Evolutionary conservation across 1,284 basidiomycete species (phyloP).

Genomic region (Ganoderma boninense): DNA sequence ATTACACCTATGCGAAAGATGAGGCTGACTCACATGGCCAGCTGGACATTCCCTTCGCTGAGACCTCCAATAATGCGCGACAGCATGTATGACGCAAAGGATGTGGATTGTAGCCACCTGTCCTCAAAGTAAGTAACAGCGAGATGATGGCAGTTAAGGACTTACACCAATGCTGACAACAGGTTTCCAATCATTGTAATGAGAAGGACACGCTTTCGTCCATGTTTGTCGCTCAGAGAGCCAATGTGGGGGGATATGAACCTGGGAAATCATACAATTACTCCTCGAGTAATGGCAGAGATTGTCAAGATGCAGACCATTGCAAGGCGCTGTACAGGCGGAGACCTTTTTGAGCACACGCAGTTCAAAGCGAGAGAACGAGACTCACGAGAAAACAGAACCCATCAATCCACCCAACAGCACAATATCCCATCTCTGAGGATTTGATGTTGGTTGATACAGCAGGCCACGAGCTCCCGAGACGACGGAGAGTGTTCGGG

Average conservation of each 20-base stretch:
- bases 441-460: slow-evolving; percentile 66
- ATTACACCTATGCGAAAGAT: not conserved
- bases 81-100: slow-evolving; percentile 88
- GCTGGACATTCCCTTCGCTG: slow-evolving; percentile 88
- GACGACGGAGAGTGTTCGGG: slow-evolving; percentile 70
- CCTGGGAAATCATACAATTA: slow-evolving; percentile 27
- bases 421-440: slow-evolving; percentile 84
- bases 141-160: slow-evolving; percentile 19
- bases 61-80: slow-evolving; percentile 89
- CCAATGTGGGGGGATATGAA: slow-evolving; percentile 88
- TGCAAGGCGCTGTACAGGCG: slow-evolving; percentile 72
- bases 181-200: slow-evolving; percentile 93
- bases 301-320: slow-evolving; percentile 44
- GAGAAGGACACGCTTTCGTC: slow-evolving; percentile 82
- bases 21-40: slow-evolving; percentile 68
- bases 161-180: slow-evolving; percentile 81
- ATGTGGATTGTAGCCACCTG: slow-evolving; percentile 84
- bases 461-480: slow-evolving; percentile 70
- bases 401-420: slow-evolving; percentile 89
- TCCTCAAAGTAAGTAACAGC: not conserved
- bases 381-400: slow-evolving; percentile 84
- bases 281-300: not conserved
- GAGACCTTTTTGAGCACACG: slow-evolving; percentile 16
- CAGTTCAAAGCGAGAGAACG: not conserved
- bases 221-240: slow-evolving; percentile 84